Percentiles rank a stretch among this genome's conserved stretches.
Evolutionary conservation across 1,284 basidiomycete species (phyloP).

Genomic region (Tilletia indica): DNA sequence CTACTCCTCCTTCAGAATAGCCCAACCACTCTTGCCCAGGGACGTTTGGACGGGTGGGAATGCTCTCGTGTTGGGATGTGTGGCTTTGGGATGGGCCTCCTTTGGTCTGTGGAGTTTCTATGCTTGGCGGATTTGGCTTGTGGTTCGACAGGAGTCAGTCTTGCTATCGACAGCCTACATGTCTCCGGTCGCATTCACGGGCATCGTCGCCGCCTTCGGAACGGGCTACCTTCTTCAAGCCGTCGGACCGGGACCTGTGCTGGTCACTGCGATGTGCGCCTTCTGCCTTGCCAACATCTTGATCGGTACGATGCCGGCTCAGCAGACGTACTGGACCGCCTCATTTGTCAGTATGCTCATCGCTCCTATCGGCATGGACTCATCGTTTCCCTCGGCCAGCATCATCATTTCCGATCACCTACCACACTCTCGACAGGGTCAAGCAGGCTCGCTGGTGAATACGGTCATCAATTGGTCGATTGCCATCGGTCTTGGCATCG

Average conservation of each 20-base stretch:
- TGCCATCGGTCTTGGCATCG: slow-evolving; percentile 43
- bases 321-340: slow-evolving; percentile 29
- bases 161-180: slow-evolving; percentile 28
- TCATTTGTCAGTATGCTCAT: slow-evolving; percentile 28
- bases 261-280: slow-evolving; percentile 33
- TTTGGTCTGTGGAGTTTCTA: slow-evolving; percentile 43
- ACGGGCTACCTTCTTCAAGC: slow-evolving; percentile 29
- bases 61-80: slow-evolving; percentile 26
- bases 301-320: slow-evolving; percentile 28
- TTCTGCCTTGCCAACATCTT: slow-evolving; percentile 38
- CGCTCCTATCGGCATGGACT: slow-evolving; percentile 43
- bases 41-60: slow-evolving; percentile 29
- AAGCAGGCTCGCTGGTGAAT: slow-evolving; percentile 41
- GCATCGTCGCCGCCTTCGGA: slow-evolving; percentile 33
- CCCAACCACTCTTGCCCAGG: slow-evolving; percentile 35
- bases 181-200: slow-evolving; percentile 29
- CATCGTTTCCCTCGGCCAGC: slow-evolving; percentile 36
- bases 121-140: not conserved
- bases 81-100: slow-evolving; percentile 35
- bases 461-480: slow-evolving; percentile 44
- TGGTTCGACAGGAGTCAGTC: not conserved
- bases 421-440: slow-evolving; percentile 36
- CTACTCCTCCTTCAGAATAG: slow-evolving; percentile 25
- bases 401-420: slow-evolving; percentile 37
- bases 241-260: slow-evolving; percentile 29